These are phyloP conservation scores for Collybia nuda DNA, from an alignment of 768 basidiomycete genomes.

Conservation along the genomic window DNA sequence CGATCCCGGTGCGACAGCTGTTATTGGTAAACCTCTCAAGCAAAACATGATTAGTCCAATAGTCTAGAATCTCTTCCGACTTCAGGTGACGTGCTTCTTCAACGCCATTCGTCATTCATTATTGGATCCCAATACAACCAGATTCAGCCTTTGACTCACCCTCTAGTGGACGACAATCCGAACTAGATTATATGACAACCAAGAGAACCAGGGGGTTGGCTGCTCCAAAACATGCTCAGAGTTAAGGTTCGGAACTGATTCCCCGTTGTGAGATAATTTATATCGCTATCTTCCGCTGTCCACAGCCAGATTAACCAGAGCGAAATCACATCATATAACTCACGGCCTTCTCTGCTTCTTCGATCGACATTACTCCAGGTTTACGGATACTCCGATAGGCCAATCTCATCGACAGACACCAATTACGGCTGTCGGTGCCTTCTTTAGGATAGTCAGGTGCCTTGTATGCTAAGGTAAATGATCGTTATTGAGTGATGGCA, in stretches of 20 bases:
- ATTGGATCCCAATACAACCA: too few species aligned
- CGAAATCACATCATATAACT: not conserved
- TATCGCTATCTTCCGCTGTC: not conserved
- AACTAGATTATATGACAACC: not conserved
- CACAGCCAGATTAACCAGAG: constrained; percentile 1
- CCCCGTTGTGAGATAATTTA: constrained; percentile 6
- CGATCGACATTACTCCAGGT: constrained; percentile 1
- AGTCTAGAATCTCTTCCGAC: too few species aligned
- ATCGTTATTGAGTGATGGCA: not conserved
- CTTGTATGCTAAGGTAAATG: not conserved
- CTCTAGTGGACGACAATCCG: too few species aligned
- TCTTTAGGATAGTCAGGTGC: not conserved
- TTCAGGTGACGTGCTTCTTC: too few species aligned
- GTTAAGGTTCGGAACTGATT: constrained; percentile 6
- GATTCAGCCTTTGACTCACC: too few species aligned
- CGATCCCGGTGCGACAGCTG: too few species aligned
- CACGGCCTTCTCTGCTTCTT: not conserved
- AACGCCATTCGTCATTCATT: too few species aligned
- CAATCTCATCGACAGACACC: too few species aligned
- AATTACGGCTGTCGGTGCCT: not conserved
- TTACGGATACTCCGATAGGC: too few species aligned
- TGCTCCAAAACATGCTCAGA: not conserved
- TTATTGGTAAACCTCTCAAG: too few species aligned
- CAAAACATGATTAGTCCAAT: too few species aligned
- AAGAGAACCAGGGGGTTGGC: constrained; percentile 3